These are phyloP conservation scores for Xylaria sp. DNA, from an alignment of 495 filamentous ascomycete genomes.

Conservation along the genomic window DNA sequence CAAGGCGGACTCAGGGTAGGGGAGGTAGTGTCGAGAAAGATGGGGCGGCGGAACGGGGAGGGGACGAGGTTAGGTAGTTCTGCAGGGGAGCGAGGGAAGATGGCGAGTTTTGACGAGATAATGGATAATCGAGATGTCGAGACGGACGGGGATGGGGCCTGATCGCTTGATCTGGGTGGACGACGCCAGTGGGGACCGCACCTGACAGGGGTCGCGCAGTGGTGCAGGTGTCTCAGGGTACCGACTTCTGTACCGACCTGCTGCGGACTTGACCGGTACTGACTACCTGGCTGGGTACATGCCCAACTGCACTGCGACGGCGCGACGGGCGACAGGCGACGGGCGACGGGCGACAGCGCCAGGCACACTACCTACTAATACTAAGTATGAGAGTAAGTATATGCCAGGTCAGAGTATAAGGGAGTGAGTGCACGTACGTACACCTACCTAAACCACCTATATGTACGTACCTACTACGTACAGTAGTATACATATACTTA, in stretches of 20 bases:
- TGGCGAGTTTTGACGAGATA: constrained; percentile 21
- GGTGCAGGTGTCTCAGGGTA: constrained; percentile 6
- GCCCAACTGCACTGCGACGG: too few species aligned
- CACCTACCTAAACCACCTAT: too few species aligned
- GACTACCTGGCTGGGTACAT: too few species aligned
- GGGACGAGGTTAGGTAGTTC: constrained; percentile 5
- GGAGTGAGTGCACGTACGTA: too few species aligned
- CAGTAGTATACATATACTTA: too few species aligned
- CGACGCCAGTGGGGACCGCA: constrained; percentile 1
- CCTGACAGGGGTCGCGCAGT: constrained; percentile 3
- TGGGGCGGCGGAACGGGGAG: constrained; percentile 26
- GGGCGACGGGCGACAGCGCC: not conserved
- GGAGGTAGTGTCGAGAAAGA: constrained; percentile 20
- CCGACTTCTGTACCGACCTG: not conserved
- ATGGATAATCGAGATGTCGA: not conserved
- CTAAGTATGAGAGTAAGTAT: too few species aligned
- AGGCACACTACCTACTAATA: not conserved
- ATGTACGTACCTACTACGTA: too few species aligned
- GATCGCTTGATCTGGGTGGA: not conserved
- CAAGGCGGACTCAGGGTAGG: constrained; percentile 18
- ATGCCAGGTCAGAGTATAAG: too few species aligned
- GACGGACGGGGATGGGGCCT: not conserved
- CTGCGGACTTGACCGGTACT: too few species aligned
- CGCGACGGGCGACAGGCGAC: too few species aligned
- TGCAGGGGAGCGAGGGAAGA: constrained; percentile 20